Evolutionary conservation across 805 yeast genomes (phyloP).

Genomic region (Lipomyces spencermartinsiae): DNA sequence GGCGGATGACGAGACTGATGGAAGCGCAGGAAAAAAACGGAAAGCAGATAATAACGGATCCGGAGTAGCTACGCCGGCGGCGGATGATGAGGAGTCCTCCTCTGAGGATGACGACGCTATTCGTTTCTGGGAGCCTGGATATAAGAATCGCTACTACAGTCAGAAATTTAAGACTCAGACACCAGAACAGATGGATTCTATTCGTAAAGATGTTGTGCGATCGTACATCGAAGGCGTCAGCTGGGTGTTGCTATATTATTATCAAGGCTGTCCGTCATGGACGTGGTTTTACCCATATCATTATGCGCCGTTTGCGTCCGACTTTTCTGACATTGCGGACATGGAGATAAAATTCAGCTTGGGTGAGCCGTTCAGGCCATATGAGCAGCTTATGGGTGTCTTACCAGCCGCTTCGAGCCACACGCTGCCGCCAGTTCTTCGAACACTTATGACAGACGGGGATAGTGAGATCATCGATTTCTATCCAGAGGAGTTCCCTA

Average conservation of each 20-base stretch:
- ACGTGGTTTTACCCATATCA: slow-evolving; percentile 97
- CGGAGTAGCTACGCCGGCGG: slow-evolving; percentile 35
- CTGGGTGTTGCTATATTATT: slow-evolving; percentile 94
- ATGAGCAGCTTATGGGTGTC: slow-evolving; percentile 93
- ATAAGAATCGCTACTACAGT: slow-evolving; percentile 77
- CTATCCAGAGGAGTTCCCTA: slow-evolving; percentile 84
- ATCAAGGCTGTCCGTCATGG: slow-evolving; percentile 99
- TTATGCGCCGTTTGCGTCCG: slow-evolving; percentile 97
- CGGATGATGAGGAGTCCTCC: slow-evolving; percentile 50
- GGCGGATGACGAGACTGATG: slow-evolving; percentile 29
- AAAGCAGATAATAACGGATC: slow-evolving; percentile 15
- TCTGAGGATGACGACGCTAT: slow-evolving; percentile 55
- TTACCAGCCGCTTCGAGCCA: slow-evolving; percentile 93
- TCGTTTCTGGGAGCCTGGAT: slow-evolving; percentile 86
- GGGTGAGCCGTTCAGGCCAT: slow-evolving; percentile 87
- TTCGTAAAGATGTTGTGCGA: slow-evolving; percentile 65
- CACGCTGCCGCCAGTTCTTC: slow-evolving; percentile 78
- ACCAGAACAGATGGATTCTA: slow-evolving; percentile 54
- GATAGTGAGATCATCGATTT: slow-evolving; percentile 87
- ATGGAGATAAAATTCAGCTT: slow-evolving; percentile 59
- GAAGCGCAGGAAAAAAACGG: slow-evolving; percentile 13
- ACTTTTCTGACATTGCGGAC: slow-evolving; percentile 62
- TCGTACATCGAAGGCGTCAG: slow-evolving; percentile 92
- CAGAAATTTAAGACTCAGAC: slow-evolving; percentile 70
- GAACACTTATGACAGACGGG: slow-evolving; percentile 79